Base-by-base conservation (phyloP, 2,329 filamentous ascomycete species). In the Botrytis aclada region DNA sequence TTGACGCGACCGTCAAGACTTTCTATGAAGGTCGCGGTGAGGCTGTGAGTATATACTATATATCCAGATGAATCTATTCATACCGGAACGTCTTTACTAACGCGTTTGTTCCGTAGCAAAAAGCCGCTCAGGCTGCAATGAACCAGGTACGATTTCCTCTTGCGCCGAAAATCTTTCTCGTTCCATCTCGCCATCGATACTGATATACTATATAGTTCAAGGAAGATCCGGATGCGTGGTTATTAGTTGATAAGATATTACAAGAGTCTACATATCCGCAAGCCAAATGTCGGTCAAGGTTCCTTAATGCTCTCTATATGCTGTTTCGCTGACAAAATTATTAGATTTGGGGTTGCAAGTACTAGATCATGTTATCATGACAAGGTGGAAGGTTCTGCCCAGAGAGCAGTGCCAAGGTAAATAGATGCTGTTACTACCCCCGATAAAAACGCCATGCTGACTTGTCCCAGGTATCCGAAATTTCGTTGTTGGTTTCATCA, bases 401-500 rank as follows among this genome's bases (percentile, higher is more conserved):
- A 90, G 94, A 80, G 95, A 98, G 77, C 96, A 99, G 84, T 98
- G 96, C 84, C 91, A 96, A 88, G 94, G 94, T 92, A 83, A 73
- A 32, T 43, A 43, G 25, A 56, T 41, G 12, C 29, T 25, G n/a
- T 56, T n/a, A 2, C 39, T 34, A 3, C 43, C 6, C 18, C 12
- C 16, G 7, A 41, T 25, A 0, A 56, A 37, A 51, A 29, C 65
- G 20, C 4, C 39, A 65, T 73, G 61, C 76, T 80, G 76, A 82
- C 76, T 76, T 58, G 9, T 66, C 64, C 54, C 79, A 97, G 96
- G 96, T 76, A 99, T 99, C 81, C 94, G 96, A 80, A 99, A 99
- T 86, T 99, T 99, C 82, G 93, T 99, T 75, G 96, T 99, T 80
- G 94, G 97, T 85, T 97, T 97, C 85, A 99, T 99, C 83, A 95